Evolutionary conservation across 2,329 filamentous ascomycete genomes (phyloP).

Genomic region (Hypomyces perniciosus): DNA sequence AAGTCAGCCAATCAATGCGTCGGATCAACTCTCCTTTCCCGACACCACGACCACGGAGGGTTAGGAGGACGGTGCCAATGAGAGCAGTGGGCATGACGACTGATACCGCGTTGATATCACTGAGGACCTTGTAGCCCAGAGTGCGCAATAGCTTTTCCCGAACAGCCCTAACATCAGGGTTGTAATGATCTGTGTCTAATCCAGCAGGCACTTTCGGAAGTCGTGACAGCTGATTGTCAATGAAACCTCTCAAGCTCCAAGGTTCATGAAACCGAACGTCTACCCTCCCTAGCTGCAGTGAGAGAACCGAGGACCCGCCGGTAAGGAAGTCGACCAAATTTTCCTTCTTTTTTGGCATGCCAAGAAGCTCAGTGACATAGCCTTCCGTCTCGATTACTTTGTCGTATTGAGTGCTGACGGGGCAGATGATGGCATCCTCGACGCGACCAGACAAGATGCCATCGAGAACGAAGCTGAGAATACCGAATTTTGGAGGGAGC

Average conservation of each 20-base stretch:
- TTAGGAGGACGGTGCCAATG: constrained; percentile 88
- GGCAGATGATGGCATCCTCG: constrained; percentile 86
- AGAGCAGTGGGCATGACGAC: constrained; percentile 98
- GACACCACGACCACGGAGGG: constrained; percentile 83
- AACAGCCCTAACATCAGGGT: constrained; percentile 45
- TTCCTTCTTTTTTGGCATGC: constrained; percentile 92
- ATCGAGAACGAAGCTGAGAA: constrained; percentile 85
- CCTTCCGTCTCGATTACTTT: constrained; percentile 98
- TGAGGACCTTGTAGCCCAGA: constrained; percentile 84
- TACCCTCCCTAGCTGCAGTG: constrained; percentile 80
- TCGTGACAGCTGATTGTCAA: constrained; percentile 65
- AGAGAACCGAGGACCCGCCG: constrained; percentile 76
- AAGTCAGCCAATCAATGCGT: constrained; percentile 83
- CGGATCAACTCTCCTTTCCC: constrained; percentile 80
- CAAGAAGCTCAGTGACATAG: constrained; percentile 89
- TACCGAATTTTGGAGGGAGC: constrained; percentile 89
- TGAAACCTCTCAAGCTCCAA: constrained; percentile 81
- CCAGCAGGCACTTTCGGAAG: constrained; percentile 38
- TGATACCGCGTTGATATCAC: constrained; percentile 91
- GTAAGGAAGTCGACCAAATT: constrained; percentile 87
- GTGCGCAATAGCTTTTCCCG: constrained; percentile 73
- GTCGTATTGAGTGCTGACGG: constrained; percentile 96
- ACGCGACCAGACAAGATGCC: constrained; percentile 83
- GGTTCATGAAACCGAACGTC: constrained; percentile 96
- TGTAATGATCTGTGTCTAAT: constrained; percentile 40